Evolutionary conservation across 2,329 filamentous ascomycete species (phyloP).

Genomic region (Nectriaceae sp.): DNA sequence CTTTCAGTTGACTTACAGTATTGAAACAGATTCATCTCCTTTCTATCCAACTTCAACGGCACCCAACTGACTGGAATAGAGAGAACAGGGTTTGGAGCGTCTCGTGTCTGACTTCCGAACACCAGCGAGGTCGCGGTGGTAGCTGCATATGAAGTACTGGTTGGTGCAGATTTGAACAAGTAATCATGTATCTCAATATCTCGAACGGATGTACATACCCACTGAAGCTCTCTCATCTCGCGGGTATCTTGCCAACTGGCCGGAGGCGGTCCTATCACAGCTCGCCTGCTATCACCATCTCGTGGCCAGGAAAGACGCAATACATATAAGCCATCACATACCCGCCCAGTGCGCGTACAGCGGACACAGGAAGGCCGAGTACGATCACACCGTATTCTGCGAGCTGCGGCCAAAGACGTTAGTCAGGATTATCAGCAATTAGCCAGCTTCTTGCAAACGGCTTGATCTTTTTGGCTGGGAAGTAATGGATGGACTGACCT

Average conservation of each 20-base stretch:
- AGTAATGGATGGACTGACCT: background rate
- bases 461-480: background rate
- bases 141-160: background rate
- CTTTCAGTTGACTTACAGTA: constrained; percentile 14
- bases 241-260: background rate
- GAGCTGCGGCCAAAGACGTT: too few relatives aligned
- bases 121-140: too few relatives aligned
- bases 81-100: rapidly evolving
- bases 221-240: constrained; percentile 1
- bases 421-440: background rate
- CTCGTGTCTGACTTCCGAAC: background rate
- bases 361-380: background rate
- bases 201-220: constrained; percentile 11
- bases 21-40: constrained; percentile 13
- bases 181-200: constrained; percentile 16
- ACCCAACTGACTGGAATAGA: background rate
- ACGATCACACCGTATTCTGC: constrained; percentile 4
- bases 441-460: background rate
- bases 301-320: constrained; percentile 9
- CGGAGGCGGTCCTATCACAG: background rate
- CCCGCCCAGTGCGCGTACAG: background rate
- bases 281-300: constrained; percentile 1
- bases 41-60: constrained; percentile 17
- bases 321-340: constrained; percentile 7
- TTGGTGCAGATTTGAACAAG: background rate